phyloP scores from a whole-genome alignment of 2,329 filamentous ascomycete species.

The Dactylellina haptotyla region DNA sequence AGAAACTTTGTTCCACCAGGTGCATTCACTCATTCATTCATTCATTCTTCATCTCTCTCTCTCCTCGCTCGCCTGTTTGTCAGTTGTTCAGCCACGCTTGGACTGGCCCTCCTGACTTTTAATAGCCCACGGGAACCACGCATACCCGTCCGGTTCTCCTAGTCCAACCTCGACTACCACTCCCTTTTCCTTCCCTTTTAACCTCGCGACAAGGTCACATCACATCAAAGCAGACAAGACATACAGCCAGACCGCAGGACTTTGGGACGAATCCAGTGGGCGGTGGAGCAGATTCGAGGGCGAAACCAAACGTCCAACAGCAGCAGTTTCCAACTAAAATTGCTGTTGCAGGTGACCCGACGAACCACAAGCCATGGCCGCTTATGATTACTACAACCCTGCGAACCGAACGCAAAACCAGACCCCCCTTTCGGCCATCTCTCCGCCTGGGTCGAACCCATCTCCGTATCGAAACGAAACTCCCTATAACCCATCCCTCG shows the following conservation, averaged over 20 bases:
- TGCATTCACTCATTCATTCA: not conserved
- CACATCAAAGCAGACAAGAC: not conserved
- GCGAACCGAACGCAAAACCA: conserved; percentile 33
- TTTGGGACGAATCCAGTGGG: not conserved
- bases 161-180: conserved; percentile 18
- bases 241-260: not conserved
- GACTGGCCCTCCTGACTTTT: conserved; percentile 36
- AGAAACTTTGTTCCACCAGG: too few species aligned
- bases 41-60: not conserved
- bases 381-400: conserved; percentile 62
- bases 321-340: conserved; percentile 7
- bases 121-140: conserved; percentile 29
- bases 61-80: conserved; percentile 7
- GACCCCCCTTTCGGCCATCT: conserved; percentile 43
- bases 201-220: conserved; percentile 33
- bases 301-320: conserved; percentile 22
- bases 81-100: conserved; percentile 12
- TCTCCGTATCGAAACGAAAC: conserved; percentile 23
- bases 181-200: conserved; percentile 12
- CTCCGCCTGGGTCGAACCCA: conserved; percentile 18
- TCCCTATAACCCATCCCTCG: conserved; percentile 52
- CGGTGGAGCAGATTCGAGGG: not conserved
- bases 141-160: conserved; percentile 33
- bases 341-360: conserved; percentile 29
- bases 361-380: conserved; percentile 54